These are phyloP conservation scores for Trypanosoma avium DNA, from an alignment of 208 protist species.

Conservation along the genomic window DNA sequence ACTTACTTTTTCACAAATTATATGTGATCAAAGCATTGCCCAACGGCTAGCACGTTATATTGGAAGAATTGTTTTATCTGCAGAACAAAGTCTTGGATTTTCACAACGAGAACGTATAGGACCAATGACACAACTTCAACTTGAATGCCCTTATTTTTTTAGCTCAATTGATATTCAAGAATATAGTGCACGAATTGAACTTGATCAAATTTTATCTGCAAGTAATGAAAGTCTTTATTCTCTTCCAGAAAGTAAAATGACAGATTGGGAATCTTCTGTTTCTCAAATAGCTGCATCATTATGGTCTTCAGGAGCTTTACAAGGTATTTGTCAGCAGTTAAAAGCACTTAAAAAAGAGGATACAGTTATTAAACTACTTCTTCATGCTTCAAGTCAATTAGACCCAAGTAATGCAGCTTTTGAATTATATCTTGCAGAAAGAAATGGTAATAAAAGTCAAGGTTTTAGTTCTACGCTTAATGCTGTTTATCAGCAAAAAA, in stretches of 20 bases:
- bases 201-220: constrained; percentile 47
- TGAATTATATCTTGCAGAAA: constrained; percentile 52
- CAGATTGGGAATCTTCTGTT: constrained; percentile 63
- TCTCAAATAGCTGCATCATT: constrained; percentile 58
- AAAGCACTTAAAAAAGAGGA: constrained; percentile 65
- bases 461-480: constrained; percentile 13
- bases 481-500: constrained; percentile 65
- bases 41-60: constrained; percentile 66
- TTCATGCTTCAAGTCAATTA: constrained; percentile 81
- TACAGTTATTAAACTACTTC: constrained; percentile 70
- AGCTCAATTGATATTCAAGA: constrained; percentile 59
- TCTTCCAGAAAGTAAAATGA: constrained; percentile 49
- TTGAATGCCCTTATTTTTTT: constrained; percentile 85
- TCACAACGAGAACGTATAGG: constrained; percentile 36
- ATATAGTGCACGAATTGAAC: constrained; percentile 61
- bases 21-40: constrained; percentile 64
- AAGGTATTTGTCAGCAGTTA: constrained; percentile 78
- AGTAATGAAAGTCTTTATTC: constrained; percentile 39
- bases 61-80: constrained; percentile 48
- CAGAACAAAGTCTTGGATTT: constrained; percentile 44
- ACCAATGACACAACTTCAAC: constrained; percentile 57
- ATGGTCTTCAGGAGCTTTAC: constrained; percentile 77
- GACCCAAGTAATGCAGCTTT: constrained; percentile 65
- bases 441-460: constrained; percentile 27
- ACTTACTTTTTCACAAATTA: constrained; percentile 73